These are phyloP conservation scores for Trifolium fragiferum DNA, from an alignment of 306 rosid genomes.

Conservation along the genomic window DNA sequence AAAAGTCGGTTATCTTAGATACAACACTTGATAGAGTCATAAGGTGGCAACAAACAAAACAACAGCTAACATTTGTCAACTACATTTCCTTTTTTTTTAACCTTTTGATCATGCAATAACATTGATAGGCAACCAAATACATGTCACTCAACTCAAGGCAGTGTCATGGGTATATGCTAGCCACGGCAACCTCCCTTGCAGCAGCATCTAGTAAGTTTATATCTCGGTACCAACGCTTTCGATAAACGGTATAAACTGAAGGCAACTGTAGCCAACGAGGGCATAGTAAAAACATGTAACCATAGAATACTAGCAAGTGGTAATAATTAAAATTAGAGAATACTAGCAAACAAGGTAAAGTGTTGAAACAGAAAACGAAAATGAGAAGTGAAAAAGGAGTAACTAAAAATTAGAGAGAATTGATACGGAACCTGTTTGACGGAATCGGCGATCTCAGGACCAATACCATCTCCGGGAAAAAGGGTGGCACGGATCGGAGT, in stretches of 20 bases:
- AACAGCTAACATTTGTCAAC: no score
- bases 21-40: neutral
- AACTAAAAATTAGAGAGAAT: neutral
- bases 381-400: no score
- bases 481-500: slow-evolving; percentile 89
- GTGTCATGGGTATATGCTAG: neutral
- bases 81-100: no score
- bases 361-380: no score
- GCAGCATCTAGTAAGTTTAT: neutral
- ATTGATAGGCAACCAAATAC: no score
- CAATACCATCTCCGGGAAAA: slow-evolving; percentile 97
- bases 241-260: neutral
- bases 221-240: neutral
- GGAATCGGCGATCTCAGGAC: slow-evolving; percentile 95
- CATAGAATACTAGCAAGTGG: neutral
- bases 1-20: slow-evolving; percentile 1
- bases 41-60: no score
- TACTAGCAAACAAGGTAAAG: no score
- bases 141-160: no score
- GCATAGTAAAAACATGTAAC: neutral
- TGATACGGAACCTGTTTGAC: slow-evolving; percentile 70
- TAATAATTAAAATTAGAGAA: neutral
- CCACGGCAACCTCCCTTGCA: neutral
- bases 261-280: neutral
- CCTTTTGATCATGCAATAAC: neutral